phyloP scores from a whole-genome alignment of 2,329 filamentous ascomycete genomes.

The Aureobasidium sp. region DNA sequence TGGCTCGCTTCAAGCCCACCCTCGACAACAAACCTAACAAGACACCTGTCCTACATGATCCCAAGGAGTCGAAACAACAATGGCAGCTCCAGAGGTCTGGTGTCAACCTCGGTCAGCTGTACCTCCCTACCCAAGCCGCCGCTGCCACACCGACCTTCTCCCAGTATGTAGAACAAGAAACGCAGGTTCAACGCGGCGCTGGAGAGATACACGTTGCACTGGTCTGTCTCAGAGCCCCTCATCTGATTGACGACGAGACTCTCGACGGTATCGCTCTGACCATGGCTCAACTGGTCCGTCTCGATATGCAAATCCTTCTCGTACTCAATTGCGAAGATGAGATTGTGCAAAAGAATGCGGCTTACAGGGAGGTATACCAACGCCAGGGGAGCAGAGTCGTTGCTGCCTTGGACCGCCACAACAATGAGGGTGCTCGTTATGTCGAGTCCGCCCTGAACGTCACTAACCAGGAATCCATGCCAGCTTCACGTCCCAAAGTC shows the following conservation, averaged over 20 bases:
- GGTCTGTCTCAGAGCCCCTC: slow-evolving; percentile 71
- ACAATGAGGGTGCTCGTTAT: slow-evolving; percentile 58
- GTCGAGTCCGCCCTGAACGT: slow-evolving; percentile 49
- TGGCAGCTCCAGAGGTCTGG: slow-evolving; percentile 34
- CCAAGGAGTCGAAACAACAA: slow-evolving; percentile 20
- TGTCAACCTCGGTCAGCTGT: slow-evolving; percentile 54
- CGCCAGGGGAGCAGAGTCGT: slow-evolving; percentile 65
- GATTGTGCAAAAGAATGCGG: neutral
- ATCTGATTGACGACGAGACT: slow-evolving; percentile 58
- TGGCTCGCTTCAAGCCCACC: slow-evolving; percentile 66
- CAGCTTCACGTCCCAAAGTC: slow-evolving; percentile 26
- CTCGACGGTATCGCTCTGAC: slow-evolving; percentile 73
- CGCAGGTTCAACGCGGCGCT: slow-evolving; percentile 15
- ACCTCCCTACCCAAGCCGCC: slow-evolving; percentile 48
- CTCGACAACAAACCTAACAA: slow-evolving; percentile 25
- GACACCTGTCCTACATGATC: slow-evolving; percentile 18
- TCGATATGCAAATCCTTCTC: slow-evolving; percentile 75
- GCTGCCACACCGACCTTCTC: slow-evolving; percentile 52
- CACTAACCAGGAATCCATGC: slow-evolving; percentile 21
- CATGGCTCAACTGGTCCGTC: slow-evolving; percentile 67
- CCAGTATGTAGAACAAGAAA: slow-evolving; percentile 30
- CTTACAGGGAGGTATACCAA: slow-evolving; percentile 18
- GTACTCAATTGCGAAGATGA: slow-evolving; percentile 62
- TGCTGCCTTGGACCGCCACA: slow-evolving; percentile 63
- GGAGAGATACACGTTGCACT: slow-evolving; percentile 62